Conservation (phyloP, 1,139 yeast genomes). For the Meyerozyma smithsonii region DNA sequence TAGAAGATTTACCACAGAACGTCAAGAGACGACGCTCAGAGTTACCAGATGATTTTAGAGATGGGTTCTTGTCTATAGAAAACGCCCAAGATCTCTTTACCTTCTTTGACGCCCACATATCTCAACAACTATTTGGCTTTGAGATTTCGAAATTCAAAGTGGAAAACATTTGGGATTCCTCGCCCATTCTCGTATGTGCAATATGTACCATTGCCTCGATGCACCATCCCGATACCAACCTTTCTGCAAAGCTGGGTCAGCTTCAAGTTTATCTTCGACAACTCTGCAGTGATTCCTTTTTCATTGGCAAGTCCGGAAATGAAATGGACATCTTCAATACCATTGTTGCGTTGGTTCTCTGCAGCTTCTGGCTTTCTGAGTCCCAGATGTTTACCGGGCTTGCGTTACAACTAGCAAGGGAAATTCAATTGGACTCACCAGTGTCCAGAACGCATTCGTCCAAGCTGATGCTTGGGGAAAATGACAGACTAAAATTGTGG, state of each 20-base stretch:
- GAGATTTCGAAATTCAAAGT: constrained; percentile 49
- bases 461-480: constrained; percentile 19
- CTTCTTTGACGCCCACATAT: constrained; percentile 51
- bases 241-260: constrained; percentile 31
- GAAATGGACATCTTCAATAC: constrained; percentile 56
- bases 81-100: constrained; percentile 50
- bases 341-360: constrained; percentile 57
- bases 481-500: constrained; percentile 58
- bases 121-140: constrained; percentile 66
- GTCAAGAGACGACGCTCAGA: not conserved
- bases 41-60: constrained; percentile 31
- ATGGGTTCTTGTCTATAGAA: constrained; percentile 27
- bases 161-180: constrained; percentile 48
- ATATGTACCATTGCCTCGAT: constrained; percentile 61
- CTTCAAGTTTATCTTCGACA: constrained; percentile 42
- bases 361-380: constrained; percentile 67
- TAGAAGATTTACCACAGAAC: constrained; percentile 2
- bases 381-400: constrained; percentile 64
- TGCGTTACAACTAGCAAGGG: constrained; percentile 61
- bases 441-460: constrained; percentile 5
- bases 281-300: constrained; percentile 44
- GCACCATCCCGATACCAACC: constrained; percentile 43
- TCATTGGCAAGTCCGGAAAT: constrained; percentile 32
- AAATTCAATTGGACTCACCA: constrained; percentile 45
- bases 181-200: constrained; percentile 59